These are phyloP conservation scores for Aspergillus vadensis DNA, from an alignment of 2,329 filamentous ascomycete genomes.

Conservation along the genomic window DNA sequence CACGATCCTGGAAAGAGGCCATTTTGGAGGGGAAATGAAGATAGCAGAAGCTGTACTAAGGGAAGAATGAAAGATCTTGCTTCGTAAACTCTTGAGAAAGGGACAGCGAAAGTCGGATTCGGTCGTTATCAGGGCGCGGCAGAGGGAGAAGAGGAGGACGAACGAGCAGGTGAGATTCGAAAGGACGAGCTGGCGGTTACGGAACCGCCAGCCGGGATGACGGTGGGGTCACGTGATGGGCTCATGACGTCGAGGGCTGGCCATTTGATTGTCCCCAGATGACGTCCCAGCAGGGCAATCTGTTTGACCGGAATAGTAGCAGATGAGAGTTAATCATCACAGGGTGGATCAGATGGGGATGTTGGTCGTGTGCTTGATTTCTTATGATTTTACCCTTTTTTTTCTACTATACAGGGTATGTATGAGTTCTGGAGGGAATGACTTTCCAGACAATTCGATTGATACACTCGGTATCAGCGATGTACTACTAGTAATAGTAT, in stretches of 20 bases:
- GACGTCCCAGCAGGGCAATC: not conserved
- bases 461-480: too few species aligned
- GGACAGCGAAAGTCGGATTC: conserved; percentile 3
- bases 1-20: conserved; percentile 61
- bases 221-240: conserved; percentile 24
- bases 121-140: conserved; percentile 15
- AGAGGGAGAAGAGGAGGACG: conserved; percentile 2
- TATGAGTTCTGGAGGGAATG: not conserved
- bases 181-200: conserved; percentile 24
- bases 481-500: too few species aligned
- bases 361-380: not conserved
- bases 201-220: conserved; percentile 13
- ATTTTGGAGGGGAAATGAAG: conserved; percentile 26
- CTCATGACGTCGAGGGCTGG: conserved; percentile 22
- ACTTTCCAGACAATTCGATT: not conserved
- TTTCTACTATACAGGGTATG: too few species aligned
- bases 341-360: not conserved
- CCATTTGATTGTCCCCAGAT: not conserved
- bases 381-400: not conserved
- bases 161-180: conserved; percentile 15
- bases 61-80: not conserved
- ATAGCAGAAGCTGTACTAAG: conserved; percentile 5
- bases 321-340: not conserved
- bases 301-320: too few species aligned
- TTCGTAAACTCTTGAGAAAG: not conserved